Percentiles rank a stretch among this genome's conserved stretches.
Evolutionary conservation across 2,329 filamentous ascomycete species (phyloP).

Genomic region (Aspergillus ustus): DNA sequence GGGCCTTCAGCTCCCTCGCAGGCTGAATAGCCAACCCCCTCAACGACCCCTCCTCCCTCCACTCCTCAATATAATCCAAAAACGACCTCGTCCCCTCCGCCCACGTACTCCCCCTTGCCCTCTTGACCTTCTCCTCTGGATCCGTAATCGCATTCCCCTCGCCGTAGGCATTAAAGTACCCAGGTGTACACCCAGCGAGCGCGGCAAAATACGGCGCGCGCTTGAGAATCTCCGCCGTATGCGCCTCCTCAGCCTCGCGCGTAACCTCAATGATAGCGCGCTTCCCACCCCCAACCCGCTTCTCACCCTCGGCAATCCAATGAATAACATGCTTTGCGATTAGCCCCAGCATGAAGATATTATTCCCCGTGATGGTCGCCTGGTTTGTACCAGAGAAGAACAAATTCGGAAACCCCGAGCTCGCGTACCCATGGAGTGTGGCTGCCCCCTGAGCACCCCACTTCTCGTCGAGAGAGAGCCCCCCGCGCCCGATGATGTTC

Average conservation of each 20-base stretch:
- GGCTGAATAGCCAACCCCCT: background rate
- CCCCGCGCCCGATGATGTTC: background rate
- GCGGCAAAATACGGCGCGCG: background rate
- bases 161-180: background rate
- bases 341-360: slow-evolving; percentile 1
- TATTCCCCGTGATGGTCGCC: slow-evolving; percentile 1
- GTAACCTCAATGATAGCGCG: background rate
- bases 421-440: background rate
- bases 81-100: background rate
- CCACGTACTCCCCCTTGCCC: background rate
- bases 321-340: background rate
- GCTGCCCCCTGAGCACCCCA: background rate
- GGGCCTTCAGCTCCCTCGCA: background rate
- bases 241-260: background rate
- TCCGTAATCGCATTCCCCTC: background rate
- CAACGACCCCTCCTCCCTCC: background rate
- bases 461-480: background rate
- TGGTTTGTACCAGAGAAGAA: slow-evolving; percentile 4
- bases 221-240: background rate
- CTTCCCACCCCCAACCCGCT: background rate
- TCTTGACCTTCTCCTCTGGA: background rate
- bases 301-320: background rate
- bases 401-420: background rate
- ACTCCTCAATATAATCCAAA: background rate
- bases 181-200: background rate